Evolutionary conservation across 139 green algal species (phyloP).

Genomic region (Asterochloris erici): DNA sequence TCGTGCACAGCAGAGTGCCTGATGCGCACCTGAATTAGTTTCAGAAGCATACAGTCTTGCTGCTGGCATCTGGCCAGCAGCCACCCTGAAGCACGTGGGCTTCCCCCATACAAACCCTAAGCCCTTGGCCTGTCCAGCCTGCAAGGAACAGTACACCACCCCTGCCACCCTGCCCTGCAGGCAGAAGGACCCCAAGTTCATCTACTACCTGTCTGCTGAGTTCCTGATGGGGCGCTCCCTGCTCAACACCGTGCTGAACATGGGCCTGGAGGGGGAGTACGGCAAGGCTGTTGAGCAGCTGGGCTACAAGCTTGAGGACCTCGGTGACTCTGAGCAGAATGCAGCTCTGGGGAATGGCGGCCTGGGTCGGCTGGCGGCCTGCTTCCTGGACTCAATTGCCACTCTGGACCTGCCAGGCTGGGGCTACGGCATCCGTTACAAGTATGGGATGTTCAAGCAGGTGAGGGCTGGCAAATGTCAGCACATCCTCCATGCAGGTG

Average conservation of each 20-base stretch:
- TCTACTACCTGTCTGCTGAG: slow-evolving; percentile 97
- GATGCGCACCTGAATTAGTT: too few relatives aligned
- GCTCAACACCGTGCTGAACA: slow-evolving; percentile 92
- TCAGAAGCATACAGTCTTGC: not conserved
- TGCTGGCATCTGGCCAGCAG: not conserved
- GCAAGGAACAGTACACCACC: not conserved
- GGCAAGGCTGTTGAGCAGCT: slow-evolving; percentile 66
- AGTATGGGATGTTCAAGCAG: slow-evolving; percentile 99
- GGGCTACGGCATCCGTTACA: slow-evolving; percentile 99
- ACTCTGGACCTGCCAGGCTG: slow-evolving; percentile 94
- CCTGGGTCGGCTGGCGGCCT: slow-evolving; percentile 94
- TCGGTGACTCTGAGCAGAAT: slow-evolving; percentile 66
- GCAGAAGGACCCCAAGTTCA: slow-evolving; percentile 82
- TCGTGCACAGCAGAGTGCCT: too few relatives aligned
- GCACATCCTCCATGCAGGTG: too few relatives aligned
- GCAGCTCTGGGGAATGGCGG: slow-evolving; percentile 97
- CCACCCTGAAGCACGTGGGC: not conserved
- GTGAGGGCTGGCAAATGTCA: slow-evolving; percentile 10
- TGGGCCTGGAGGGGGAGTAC: slow-evolving; percentile 86
- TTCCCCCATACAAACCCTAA: not conserved
- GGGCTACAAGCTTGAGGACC: slow-evolving; percentile 74
- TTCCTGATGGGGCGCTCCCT: slow-evolving; percentile 96
- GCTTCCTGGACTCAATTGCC: slow-evolving; percentile 98
- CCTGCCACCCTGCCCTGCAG: slow-evolving; percentile 7
- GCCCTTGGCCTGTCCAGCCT: too few relatives aligned